These are phyloP conservation scores for Margaritispora aquatica DNA, from an alignment of 495 filamentous ascomycete genomes.

Conservation along the genomic window DNA sequence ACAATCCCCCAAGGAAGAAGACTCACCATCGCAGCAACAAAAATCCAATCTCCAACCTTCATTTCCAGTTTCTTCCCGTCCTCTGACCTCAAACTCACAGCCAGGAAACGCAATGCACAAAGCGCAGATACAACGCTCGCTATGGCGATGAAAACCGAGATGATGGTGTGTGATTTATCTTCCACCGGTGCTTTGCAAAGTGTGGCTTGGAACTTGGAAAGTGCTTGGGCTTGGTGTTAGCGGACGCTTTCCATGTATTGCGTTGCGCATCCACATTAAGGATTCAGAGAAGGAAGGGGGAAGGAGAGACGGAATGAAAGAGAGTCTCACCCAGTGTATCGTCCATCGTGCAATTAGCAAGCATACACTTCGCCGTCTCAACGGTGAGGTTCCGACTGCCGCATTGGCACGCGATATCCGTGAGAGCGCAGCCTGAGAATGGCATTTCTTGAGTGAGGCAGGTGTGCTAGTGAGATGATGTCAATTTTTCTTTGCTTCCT, in stretches of 20 bases:
- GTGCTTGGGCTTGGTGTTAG: too few relatives aligned
- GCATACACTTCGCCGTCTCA: background rate
- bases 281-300: too few relatives aligned
- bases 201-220: constrained; percentile 10
- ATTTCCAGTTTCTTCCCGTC: background rate
- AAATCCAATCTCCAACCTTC: constrained; percentile 4
- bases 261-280: too few relatives aligned
- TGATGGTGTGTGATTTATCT: background rate
- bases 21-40: constrained; percentile 2
- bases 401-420: constrained; percentile 2
- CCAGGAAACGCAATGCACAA: background rate
- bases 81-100: background rate
- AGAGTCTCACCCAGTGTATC: background rate
- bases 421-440: background rate
- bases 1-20: background rate
- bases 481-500: background rate
- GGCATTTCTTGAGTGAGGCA: background rate
- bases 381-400: background rate
- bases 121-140: background rate
- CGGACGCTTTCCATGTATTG: too few relatives aligned
- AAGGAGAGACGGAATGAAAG: background rate
- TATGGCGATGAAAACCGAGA: background rate
- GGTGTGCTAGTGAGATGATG: background rate
- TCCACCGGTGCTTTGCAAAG: background rate
- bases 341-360: constrained; percentile 1